Evolutionary conservation across 306 rosid species (phyloP), one percentile per base, ranked within the genome.

Genomic region (Cyclanthera cordifolia): DNA sequence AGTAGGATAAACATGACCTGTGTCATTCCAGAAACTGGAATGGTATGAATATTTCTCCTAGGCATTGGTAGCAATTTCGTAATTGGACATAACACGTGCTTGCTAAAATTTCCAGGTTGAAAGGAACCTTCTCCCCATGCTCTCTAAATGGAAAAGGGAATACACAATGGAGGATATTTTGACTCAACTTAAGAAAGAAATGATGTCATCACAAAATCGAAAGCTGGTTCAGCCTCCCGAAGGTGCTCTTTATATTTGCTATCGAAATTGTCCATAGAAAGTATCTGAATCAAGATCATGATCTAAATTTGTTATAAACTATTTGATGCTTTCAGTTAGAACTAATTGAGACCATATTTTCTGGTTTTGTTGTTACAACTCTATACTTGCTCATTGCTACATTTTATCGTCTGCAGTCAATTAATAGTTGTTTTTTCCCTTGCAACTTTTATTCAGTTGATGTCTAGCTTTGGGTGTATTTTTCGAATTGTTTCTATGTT

Each of bases 1-100:
- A 82, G 96, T 66, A 84, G 90, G 83, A 79, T 93, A 76, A 90
- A 90, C 81, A 88, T 93, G 96, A 87, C 96, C 48, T 93, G 99
- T 43, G 83, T 93, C 75, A 87, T 87, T 77, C 85, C 76, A 60
- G 99, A 93, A 81, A 73, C 84, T 78, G 99, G 99, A 79, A 75
- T 79, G 91, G 99, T 93, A 85, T 45, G 70, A 45, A 7, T 24
- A 21, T 65, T 65, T 65, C 53, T 65, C 37, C 37, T 14, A 43
- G 21, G 8, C 14, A 45, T 45, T 23, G 5, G 8, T 64, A 43
- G 53, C 10, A 37, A 45, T 45, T 65, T 21, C 21, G 0, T 65
- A 23, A 41, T 14, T 1, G 20, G 39, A 45, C 43, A 65, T 65
- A 24, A 65, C 78, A 79, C 16, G 75, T 75, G 48, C 45, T 46